phyloP scores from a whole-genome alignment of 805 yeast species.

The Novakomyces olei region DNA sequence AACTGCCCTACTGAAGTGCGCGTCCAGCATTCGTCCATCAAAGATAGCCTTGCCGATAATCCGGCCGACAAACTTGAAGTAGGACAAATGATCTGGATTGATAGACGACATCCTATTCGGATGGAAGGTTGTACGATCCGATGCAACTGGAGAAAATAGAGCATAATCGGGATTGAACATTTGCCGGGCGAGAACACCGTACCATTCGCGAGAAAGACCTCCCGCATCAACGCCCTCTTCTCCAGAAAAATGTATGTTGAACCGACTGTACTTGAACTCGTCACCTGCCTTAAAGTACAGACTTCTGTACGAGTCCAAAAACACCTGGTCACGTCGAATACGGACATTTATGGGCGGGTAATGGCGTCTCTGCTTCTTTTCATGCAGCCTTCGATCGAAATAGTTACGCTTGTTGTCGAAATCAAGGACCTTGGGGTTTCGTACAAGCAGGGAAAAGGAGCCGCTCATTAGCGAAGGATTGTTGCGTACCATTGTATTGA shows the following conservation, averaged over 20 bases:
- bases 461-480: conserved; percentile 92
- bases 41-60: conserved; percentile 83
- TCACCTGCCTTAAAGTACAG: conserved; percentile 56
- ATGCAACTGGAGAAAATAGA: conserved; percentile 68
- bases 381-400: conserved; percentile 54
- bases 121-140: conserved; percentile 84
- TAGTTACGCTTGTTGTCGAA: conserved; percentile 82
- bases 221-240: conserved; percentile 98
- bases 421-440: conserved; percentile 72
- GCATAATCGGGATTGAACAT: conserved; percentile 95
- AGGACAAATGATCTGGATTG: conserved; percentile 79
- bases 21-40: conserved; percentile 69
- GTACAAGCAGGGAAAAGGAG: conserved; percentile 71
- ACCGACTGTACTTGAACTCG: conserved; percentile 46
- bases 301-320: conserved; percentile 70
- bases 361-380: conserved; percentile 16
- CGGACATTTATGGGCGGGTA: conserved; percentile 33
- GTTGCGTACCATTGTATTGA: conserved; percentile 76
- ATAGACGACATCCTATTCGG: conserved; percentile 84
- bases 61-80: conserved; percentile 84
- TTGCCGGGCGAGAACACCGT: conserved; percentile 75
- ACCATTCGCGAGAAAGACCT: conserved; percentile 95
- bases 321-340: conserved; percentile 74
- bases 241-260: conserved; percentile 69
- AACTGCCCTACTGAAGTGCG: conserved; percentile 87